Conservation (phyloP, 352 stramenopile species). For the Pythium oligandrum region DNA sequence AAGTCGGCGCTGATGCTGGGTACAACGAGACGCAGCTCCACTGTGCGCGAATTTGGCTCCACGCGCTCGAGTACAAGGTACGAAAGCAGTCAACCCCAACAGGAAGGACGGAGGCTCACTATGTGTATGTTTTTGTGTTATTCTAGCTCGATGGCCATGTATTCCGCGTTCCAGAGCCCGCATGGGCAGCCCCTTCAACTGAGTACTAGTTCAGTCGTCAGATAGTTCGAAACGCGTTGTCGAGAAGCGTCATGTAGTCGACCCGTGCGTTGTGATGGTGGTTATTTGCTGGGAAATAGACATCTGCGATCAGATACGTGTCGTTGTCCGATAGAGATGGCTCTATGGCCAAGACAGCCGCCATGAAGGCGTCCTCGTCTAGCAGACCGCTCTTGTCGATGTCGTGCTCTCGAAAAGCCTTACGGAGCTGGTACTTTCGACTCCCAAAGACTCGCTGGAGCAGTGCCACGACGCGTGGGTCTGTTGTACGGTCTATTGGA, state of each 20-base stretch:
- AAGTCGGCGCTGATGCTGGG: slow-evolving; percentile 49
- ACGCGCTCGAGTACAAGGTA: slow-evolving; percentile 87
- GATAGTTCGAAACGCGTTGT: slow-evolving; percentile 52
- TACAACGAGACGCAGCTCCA: slow-evolving; percentile 85
- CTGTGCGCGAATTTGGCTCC: slow-evolving; percentile 84
- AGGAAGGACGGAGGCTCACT: neutral
- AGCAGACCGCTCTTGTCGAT: slow-evolving; percentile 46
- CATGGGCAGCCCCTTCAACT: slow-evolving; percentile 44
- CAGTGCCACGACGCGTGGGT: slow-evolving; percentile 34
- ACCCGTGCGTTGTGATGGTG: slow-evolving; percentile 18
- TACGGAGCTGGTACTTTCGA: slow-evolving; percentile 69
- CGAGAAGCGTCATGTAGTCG: slow-evolving; percentile 63
- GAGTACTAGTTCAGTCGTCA: slow-evolving; percentile 25
- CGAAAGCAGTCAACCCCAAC: neutral
- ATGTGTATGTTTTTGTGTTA: slow-evolving; percentile 11
- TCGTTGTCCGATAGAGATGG: slow-evolving; percentile 64
- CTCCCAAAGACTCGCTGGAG: slow-evolving; percentile 48
- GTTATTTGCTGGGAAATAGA: slow-evolving; percentile 75
- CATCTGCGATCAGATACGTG: slow-evolving; percentile 63
- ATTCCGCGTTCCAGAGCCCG: slow-evolving; percentile 52
- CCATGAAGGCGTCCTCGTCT: slow-evolving; percentile 75
- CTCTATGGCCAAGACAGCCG: slow-evolving; percentile 51
- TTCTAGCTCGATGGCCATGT: slow-evolving; percentile 61
- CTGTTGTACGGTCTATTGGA: neutral
- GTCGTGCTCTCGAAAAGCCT: slow-evolving; percentile 57